These are phyloP conservation scores for Vigna angularis DNA, from an alignment of 306 rosid species.

Conservation along the genomic window DNA sequence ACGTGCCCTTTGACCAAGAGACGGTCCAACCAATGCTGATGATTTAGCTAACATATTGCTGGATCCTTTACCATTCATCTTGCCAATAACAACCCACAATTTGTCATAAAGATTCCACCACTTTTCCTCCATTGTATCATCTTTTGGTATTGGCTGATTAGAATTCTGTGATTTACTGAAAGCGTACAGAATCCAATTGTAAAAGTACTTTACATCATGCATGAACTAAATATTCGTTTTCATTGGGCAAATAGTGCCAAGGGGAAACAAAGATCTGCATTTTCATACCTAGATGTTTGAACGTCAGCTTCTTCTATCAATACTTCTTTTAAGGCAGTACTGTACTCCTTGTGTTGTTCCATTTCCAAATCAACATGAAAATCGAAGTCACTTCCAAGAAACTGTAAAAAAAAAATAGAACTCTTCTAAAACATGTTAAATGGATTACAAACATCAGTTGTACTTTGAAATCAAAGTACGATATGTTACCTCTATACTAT, in stretches of 20 bases:
- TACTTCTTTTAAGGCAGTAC: constrained; percentile 76
- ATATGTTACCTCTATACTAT: constrained; percentile 17
- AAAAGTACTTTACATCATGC: constrained; percentile 33
- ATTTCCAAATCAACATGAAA: constrained; percentile 69
- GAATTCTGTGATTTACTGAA: constrained; percentile 58
- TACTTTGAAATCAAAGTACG: constrained; percentile 31
- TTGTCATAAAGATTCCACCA: constrained; percentile 93
- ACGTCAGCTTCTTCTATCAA: constrained; percentile 68
- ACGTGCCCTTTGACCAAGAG: constrained; percentile 97
- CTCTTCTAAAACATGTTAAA: constrained; percentile 6
- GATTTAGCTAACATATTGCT: constrained; percentile 70
- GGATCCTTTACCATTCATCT: constrained; percentile 85
- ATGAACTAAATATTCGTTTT: constrained; percentile 1
- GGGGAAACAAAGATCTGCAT: constrained; percentile 14
- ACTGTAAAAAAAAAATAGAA: constrained; percentile 58
- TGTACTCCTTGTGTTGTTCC: constrained; percentile 75
- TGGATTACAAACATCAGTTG: neutral
- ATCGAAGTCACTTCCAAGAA: constrained; percentile 72
- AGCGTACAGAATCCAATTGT: constrained; percentile 41
- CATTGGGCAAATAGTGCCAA: neutral
- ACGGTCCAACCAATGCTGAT: constrained; percentile 70
- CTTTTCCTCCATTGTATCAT: constrained; percentile 65
- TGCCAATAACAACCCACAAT: constrained; percentile 80
- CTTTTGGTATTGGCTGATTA: constrained; percentile 56
- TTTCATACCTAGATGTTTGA: constrained; percentile 66